Percentiles rank a stretch among this genome's conserved stretches.
Conservation (phyloP, 192 early-diverging fungal species). For the Entrophospora sp. region DNA sequence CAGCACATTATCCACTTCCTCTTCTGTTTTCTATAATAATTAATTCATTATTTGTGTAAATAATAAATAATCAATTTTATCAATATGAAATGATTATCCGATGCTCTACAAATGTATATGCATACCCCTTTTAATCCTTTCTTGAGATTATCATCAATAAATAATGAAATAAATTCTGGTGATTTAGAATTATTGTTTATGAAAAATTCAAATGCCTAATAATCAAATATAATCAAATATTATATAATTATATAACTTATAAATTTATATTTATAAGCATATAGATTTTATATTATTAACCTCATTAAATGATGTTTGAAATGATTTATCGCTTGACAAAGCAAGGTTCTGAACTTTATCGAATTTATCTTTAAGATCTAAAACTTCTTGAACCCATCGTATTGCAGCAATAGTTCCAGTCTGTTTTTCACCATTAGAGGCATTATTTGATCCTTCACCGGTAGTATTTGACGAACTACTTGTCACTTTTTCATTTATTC, state of each 20-base stretch:
- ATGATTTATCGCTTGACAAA: conserved; percentile 60
- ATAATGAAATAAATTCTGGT: conserved; percentile 85
- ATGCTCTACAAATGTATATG: no score
- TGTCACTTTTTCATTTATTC: conserved; percentile 48
- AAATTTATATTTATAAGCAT: not conserved
- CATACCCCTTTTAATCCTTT: conserved; percentile 81
- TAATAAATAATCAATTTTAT: no score
- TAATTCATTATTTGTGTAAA: not conserved
- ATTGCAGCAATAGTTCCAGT: conserved; percentile 41
- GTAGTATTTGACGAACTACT: conserved; percentile 15
- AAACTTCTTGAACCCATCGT: conserved; percentile 80
- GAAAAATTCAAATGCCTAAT: conserved; percentile 64
- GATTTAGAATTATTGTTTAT: conserved; percentile 72
- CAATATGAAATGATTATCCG: no score
- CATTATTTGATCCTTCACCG: conserved; percentile 9
- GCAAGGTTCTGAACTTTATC: conserved; percentile 58
- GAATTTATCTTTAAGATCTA: conserved; percentile 71
- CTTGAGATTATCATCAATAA: conserved; percentile 89
- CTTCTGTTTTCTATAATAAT: conserved; percentile 53
- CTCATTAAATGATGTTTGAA: conserved; percentile 72
- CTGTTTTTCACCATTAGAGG: not conserved
- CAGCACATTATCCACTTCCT: conserved; percentile 64
- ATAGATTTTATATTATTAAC: not conserved
- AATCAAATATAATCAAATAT: not conserved
- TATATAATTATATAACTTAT: not conserved